Evolutionary conservation across 179 eudicot genomes (phyloP).

Genomic region (Actinidia arguta): DNA sequence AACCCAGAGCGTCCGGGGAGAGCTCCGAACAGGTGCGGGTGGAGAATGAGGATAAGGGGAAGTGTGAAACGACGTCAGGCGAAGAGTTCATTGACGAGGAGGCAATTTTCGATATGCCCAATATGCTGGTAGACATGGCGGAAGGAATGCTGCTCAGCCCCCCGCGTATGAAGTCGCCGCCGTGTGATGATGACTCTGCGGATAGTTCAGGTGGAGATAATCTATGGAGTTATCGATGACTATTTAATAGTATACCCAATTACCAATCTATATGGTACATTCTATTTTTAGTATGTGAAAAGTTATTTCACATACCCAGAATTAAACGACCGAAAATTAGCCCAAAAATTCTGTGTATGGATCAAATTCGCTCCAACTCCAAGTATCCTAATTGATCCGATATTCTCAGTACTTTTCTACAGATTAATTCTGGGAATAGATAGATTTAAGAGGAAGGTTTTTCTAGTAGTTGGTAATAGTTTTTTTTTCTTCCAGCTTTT

Average conservation of each 20-base stretch:
- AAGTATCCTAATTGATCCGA: no score
- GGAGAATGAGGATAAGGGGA: background rate
- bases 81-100: conserved; percentile 32
- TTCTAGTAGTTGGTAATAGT: no score
- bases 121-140: conserved; percentile 45
- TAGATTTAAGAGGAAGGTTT: no score
- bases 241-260: no score
- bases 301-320: background rate
- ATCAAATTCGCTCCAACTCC: no score
- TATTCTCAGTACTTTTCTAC: no score
- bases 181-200: conserved; percentile 24
- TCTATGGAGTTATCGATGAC: conserved; percentile 2
- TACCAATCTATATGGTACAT: no score
- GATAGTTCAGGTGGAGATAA: background rate
- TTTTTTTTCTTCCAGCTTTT: no score
- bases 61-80: background rate
- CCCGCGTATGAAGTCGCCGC: conserved; percentile 26
- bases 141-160: conserved; percentile 49
- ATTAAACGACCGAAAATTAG: no score
- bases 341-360: background rate
- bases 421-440: no score
- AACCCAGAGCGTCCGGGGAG: background rate
- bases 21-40: background rate
- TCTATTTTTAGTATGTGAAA: background rate
- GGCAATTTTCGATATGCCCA: conserved; percentile 41